These are phyloP conservation scores for Lasiosphaeris hirsuta DNA, from an alignment of 495 filamentous ascomycete species.

Conservation along the genomic window DNA sequence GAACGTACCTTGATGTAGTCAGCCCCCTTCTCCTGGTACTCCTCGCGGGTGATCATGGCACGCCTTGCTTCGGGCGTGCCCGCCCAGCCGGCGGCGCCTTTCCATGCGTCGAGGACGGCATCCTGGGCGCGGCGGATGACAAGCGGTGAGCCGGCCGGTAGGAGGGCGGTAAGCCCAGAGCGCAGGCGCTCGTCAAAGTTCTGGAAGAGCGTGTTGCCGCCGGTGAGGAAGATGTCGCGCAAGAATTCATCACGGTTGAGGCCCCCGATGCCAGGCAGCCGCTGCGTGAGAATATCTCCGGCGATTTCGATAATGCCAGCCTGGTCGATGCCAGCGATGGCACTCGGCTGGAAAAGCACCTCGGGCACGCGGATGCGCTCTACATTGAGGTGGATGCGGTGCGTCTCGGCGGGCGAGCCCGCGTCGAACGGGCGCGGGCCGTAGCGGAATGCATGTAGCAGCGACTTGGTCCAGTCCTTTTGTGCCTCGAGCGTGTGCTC, in stretches of 20 bases:
- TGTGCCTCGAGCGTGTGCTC: conserved; percentile 88
- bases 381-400: conserved; percentile 93
- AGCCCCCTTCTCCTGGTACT: conserved; percentile 79
- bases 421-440: conserved; percentile 84
- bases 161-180: conserved; percentile 63
- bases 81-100: conserved; percentile 82
- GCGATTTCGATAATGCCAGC: conserved; percentile 89
- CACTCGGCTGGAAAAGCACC: conserved; percentile 86
- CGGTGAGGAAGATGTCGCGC: conserved; percentile 87
- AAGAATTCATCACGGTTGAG: conserved; percentile 61
- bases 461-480: conserved; percentile 86
- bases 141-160: conserved; percentile 66
- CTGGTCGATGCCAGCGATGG: conserved; percentile 91
- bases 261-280: conserved; percentile 54
- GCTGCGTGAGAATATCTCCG: conserved; percentile 76
- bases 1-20: conserved; percentile 77
- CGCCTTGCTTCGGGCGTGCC: conserved; percentile 44
- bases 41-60: conserved; percentile 61
- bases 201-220: conserved; percentile 83
- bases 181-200: conserved; percentile 82
- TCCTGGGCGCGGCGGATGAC: conserved; percentile 66
- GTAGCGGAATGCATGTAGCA: conserved; percentile 83
- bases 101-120: conserved; percentile 84
- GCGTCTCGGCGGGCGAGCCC: conserved; percentile 71
- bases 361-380: conserved; percentile 96